Evolutionary conservation across 305 asterid genomes (phyloP).

Genomic region (Fraxinus nigra): DNA sequence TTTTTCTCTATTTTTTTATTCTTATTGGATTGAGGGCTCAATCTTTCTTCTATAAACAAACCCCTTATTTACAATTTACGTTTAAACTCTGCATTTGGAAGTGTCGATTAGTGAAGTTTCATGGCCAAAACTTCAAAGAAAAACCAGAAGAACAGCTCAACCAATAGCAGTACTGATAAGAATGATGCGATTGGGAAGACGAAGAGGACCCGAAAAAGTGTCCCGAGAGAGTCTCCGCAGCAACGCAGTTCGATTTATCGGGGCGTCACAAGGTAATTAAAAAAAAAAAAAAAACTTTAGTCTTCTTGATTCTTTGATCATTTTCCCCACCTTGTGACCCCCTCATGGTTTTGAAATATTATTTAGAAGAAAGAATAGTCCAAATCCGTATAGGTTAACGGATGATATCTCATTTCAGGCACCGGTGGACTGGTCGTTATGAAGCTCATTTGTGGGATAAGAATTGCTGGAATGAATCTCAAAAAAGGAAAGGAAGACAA

Average conservation of each 20-base stretch:
- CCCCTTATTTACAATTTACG: neutral
- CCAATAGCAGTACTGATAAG: neutral
- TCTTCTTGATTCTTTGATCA: neutral
- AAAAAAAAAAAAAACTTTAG: neutral
- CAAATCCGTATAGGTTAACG: neutral
- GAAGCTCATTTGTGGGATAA: constrained; percentile 99
- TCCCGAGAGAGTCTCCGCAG: constrained; percentile 76
- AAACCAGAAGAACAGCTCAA: constrained; percentile 24
- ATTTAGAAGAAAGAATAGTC: neutral
- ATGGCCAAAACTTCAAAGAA: constrained; percentile 71
- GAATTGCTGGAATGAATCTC: constrained; percentile 92
- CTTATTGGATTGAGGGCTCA: constrained; percentile 9
- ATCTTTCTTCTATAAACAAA: neutral
- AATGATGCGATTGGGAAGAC: constrained; percentile 10
- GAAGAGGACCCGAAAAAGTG: constrained; percentile 62
- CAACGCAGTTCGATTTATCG: constrained; percentile 81
- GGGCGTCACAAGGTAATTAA: constrained; percentile 80
- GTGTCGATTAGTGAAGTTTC: neutral
- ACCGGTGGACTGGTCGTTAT: constrained; percentile 92
- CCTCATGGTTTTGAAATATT: neutral
- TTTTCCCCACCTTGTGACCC: neutral
- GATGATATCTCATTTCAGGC: constrained; percentile 40
- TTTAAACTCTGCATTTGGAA: neutral
- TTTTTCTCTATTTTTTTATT: neutral
- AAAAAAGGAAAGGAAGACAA: constrained; percentile 94